Percentiles rank a stretch among this genome's conserved stretches.
phyloP scores from a whole-genome alignment of 768 basidiomycete species.

The Phylloporus scabripes region DNA sequence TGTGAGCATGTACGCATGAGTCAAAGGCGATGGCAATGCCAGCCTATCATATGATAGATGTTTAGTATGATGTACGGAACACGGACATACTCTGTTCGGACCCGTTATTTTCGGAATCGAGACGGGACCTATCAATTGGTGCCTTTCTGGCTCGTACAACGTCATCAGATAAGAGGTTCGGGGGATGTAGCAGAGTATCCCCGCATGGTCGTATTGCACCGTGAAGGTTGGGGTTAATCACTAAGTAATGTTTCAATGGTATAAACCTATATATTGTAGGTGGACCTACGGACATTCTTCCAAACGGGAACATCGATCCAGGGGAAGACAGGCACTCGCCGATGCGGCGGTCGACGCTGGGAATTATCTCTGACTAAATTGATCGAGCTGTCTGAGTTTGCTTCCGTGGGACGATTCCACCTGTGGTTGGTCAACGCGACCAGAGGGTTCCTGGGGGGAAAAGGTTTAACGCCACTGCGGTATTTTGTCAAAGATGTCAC shows the following conservation, averaged over 20 bases:
- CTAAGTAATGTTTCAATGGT: background rate
- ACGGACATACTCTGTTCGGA: conserved; percentile 3
- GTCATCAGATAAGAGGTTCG: conserved; percentile 8
- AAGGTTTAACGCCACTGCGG: conserved; percentile 2
- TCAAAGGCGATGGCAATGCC: conserved; percentile 1
- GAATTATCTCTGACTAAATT: conserved; percentile 9
- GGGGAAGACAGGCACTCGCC: conserved; percentile 2
- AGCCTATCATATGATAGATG: conserved; percentile 1
- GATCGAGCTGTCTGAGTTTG: conserved; percentile 1
- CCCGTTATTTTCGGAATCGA: conserved; percentile 8
- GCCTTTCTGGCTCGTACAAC: conserved; percentile 10
- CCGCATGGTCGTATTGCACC: conserved; percentile 22
- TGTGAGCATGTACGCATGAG: background rate
- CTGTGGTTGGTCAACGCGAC: background rate
- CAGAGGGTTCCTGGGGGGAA: conserved; percentile 3
- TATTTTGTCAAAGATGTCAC: background rate
- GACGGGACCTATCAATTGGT: conserved; percentile 8
- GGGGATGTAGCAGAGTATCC: conserved; percentile 10
- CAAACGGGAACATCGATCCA: conserved; percentile 6
- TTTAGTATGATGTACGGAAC: conserved; percentile 1
- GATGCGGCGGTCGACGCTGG: background rate
- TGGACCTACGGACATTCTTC: background rate
- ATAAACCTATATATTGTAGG: background rate
- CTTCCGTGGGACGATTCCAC: conserved; percentile 1
- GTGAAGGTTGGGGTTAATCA: background rate